Conservation (phyloP, 371 early-diverging fungal genomes). For the Lichtheimia ornata region DNA sequence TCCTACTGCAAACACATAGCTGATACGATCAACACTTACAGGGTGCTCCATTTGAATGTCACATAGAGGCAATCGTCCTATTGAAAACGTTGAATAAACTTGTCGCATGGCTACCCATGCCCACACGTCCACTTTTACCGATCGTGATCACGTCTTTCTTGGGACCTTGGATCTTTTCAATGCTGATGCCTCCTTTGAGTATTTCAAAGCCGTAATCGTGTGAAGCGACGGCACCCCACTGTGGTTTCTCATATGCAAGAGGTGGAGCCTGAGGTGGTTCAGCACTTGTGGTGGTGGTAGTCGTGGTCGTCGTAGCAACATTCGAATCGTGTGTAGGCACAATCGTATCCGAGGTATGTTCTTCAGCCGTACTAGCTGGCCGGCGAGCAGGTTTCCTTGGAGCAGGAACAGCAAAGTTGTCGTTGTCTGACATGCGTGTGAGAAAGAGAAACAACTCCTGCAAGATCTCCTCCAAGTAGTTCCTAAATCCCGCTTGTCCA, state of each 20-base stretch:
- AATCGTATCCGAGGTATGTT: background rate
- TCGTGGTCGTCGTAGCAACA: background rate
- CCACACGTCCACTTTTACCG: slow-evolving; percentile 22
- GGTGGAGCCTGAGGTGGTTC: slow-evolving; percentile 31
- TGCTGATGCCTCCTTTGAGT: slow-evolving; percentile 54
- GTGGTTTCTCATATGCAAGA: slow-evolving; percentile 54
- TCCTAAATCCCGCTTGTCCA: no score
- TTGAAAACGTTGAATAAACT: background rate
- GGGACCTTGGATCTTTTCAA: slow-evolving; percentile 48
- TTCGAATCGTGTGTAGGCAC: background rate
- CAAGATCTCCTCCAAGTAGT: no score
- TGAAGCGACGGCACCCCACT: slow-evolving; percentile 50
- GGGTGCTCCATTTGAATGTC: slow-evolving; percentile 65
- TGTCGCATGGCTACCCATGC: background rate
- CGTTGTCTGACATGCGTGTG: slow-evolving; percentile 20
- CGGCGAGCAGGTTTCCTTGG: slow-evolving; percentile 8
- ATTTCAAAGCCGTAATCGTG: slow-evolving; percentile 54
- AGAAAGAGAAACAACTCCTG: background rate
- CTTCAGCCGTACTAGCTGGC: background rate
- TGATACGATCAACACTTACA: slow-evolving; percentile 29
- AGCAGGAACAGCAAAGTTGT: slow-evolving; percentile 25
- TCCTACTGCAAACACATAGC: background rate
- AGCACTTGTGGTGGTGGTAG: background rate
- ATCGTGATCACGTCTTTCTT: slow-evolving; percentile 52
- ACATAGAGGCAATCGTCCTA: slow-evolving; percentile 56